phyloP scores from a whole-genome alignment of 140 eudicot species.

The Cichorium intybus region DNA sequence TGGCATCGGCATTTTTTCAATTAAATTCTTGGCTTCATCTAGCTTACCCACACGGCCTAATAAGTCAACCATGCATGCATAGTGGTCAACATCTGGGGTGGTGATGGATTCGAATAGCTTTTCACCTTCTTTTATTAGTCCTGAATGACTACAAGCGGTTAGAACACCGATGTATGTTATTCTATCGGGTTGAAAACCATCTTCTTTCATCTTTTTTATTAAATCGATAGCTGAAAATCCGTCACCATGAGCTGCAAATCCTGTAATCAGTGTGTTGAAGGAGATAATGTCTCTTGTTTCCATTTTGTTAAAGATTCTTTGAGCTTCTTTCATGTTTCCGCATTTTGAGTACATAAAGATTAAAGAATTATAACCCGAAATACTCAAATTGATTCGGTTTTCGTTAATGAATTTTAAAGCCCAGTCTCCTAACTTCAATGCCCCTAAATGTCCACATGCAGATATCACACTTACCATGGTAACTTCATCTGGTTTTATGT shows the following conservation, averaged over 20 bases:
- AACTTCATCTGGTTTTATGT: slow-evolving; percentile 63
- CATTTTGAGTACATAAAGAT: slow-evolving; percentile 85
- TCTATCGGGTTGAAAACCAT: slow-evolving; percentile 64
- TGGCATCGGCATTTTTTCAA: slow-evolving; percentile 63
- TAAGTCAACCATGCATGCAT: slow-evolving; percentile 80
- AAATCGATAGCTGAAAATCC: slow-evolving; percentile 54
- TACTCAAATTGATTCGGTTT: slow-evolving; percentile 37
- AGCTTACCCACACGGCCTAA: slow-evolving; percentile 75
- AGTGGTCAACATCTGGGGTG: slow-evolving; percentile 68
- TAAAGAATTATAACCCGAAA: slow-evolving; percentile 65
- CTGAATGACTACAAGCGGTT: slow-evolving; percentile 89
- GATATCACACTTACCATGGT: slow-evolving; percentile 74
- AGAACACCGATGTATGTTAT: slow-evolving; percentile 62
- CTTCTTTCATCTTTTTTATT: slow-evolving; percentile 51
- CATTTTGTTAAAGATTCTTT: slow-evolving; percentile 54
- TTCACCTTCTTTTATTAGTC: slow-evolving; percentile 58
- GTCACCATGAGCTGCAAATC: slow-evolving; percentile 72
- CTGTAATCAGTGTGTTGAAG: slow-evolving; percentile 68
- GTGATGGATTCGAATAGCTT: slow-evolving; percentile 55
- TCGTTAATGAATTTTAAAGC: slow-evolving; percentile 30
- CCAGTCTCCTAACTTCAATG: slow-evolving; percentile 68
- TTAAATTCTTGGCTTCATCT: slow-evolving; percentile 62
- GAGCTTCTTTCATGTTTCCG: slow-evolving; percentile 69
- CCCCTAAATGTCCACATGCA: slow-evolving; percentile 91
- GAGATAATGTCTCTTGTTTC: slow-evolving; percentile 56